Evolutionary conservation across 495 filamentous ascomycete genomes (phyloP).

Genomic region (Podospora sp.): DNA sequence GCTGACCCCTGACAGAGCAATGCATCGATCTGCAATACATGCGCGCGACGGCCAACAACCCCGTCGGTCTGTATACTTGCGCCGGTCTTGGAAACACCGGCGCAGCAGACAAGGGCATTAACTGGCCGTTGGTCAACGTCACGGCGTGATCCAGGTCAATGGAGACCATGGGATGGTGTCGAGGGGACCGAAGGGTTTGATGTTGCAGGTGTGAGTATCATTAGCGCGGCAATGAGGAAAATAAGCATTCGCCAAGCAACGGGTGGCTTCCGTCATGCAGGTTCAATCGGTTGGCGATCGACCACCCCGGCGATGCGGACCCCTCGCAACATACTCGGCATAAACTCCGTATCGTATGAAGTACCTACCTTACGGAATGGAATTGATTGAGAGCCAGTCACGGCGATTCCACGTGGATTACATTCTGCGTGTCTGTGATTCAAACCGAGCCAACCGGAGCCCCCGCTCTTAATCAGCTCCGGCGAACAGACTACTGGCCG

Average conservation of each 20-base stretch:
- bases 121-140: constrained; percentile 53
- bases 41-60: constrained; percentile 53
- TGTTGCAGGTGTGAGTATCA: neutral
- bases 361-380: neutral
- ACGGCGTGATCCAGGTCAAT: constrained; percentile 13
- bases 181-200: too few relatives aligned
- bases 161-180: neutral
- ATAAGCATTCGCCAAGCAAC: constrained; percentile 16
- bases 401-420: neutral
- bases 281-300: neutral
- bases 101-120: constrained; percentile 56
- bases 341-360: neutral
- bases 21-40: constrained; percentile 58
- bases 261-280: constrained; percentile 12
- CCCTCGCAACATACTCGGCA: neutral
- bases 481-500: neutral
- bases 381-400: neutral
- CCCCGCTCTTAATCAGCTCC: neutral
- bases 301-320: neutral
- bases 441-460: neutral
- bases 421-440: neutral
- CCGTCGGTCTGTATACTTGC: constrained; percentile 55
- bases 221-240: neutral
- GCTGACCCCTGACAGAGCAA: constrained; percentile 39
- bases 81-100: constrained; percentile 52